These are phyloP conservation scores for Suillus cothurnatus DNA, from an alignment of 768 basidiomycete genomes.

Conservation along the genomic window DNA sequence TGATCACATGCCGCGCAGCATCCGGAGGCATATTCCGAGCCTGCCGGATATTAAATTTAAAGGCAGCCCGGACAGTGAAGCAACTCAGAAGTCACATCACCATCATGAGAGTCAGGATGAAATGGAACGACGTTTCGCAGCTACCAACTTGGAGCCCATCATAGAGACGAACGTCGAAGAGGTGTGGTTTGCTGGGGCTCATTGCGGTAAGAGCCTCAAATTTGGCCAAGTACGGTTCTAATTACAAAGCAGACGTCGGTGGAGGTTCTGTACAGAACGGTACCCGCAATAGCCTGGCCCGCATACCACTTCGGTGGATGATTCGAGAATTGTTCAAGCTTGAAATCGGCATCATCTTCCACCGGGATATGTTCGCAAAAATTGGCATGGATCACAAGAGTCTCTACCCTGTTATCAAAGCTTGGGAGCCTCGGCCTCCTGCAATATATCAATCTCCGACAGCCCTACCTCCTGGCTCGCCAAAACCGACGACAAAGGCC, in stretches of 20 bases:
- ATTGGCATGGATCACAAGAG: conserved; percentile 50
- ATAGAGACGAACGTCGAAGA: conserved; percentile 64
- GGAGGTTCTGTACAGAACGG: conserved; percentile 68
- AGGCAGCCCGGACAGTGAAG: neutral
- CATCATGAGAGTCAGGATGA: conserved; percentile 30
- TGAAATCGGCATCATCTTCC: conserved; percentile 61
- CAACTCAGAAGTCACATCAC: conserved; percentile 7
- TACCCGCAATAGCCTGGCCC: conserved; percentile 59
- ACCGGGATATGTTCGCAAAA: conserved; percentile 40
- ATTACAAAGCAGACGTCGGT: conserved; percentile 59
- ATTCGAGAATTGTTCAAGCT: conserved; percentile 63
- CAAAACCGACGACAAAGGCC: conserved; percentile 13
- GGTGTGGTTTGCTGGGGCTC: conserved; percentile 81
- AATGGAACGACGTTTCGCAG: conserved; percentile 43
- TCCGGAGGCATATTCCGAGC: conserved; percentile 22
- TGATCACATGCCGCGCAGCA: conserved; percentile 49
- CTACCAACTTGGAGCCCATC: conserved; percentile 16
- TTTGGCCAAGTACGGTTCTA: neutral
- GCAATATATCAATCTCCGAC: conserved; percentile 32
- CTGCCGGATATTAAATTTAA: conserved; percentile 16
- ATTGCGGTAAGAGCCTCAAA: conserved; percentile 53
- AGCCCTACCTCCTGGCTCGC: conserved; percentile 17
- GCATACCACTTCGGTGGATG: conserved; percentile 80
- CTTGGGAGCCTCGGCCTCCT: conserved; percentile 32
- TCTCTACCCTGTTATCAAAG: conserved; percentile 39